Evolutionary conservation across 2,329 filamentous ascomycete species (phyloP).

Genomic region (Verticillium tricorpus): DNA sequence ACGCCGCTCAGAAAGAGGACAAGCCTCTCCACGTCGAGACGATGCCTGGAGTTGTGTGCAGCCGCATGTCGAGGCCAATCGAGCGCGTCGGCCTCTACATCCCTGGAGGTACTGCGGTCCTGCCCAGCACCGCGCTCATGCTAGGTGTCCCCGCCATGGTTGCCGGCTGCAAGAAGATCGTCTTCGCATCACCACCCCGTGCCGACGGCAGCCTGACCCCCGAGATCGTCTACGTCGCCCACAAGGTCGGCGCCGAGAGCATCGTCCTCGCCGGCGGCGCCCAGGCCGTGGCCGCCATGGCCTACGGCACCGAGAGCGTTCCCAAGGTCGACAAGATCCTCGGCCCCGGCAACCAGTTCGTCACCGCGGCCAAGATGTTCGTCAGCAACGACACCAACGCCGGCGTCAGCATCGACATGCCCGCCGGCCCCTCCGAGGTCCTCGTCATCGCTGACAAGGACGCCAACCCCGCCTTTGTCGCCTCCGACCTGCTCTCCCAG

Average conservation of each 20-base stretch:
- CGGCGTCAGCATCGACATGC: constrained; percentile 96
- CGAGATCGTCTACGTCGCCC: constrained; percentile 94
- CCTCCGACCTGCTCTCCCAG: constrained; percentile 89
- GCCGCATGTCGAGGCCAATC: constrained; percentile 86
- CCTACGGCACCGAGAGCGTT: constrained; percentile 91
- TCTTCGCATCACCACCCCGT: constrained; percentile 87
- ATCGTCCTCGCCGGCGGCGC: constrained; percentile 95
- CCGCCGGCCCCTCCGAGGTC: constrained; percentile 92
- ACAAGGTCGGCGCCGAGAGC: constrained; percentile 93
- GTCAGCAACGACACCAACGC: constrained; percentile 97
- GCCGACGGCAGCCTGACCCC: constrained; percentile 87
- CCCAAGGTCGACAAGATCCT: constrained; percentile 98
- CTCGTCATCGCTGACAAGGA: constrained; percentile 89
- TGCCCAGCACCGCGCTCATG: constrained; percentile 96
- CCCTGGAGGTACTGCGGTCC: constrained; percentile 92
- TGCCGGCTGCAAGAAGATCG: constrained; percentile 91
- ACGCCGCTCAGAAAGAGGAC: constrained; percentile 82
- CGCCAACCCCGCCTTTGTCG: constrained; percentile 90
- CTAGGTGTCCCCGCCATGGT: constrained; percentile 97
- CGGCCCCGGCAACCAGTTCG: constrained; percentile 96
- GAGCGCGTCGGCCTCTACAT: constrained; percentile 96
- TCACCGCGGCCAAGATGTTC: constrained; percentile 97
- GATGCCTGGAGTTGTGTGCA: constrained; percentile 95
- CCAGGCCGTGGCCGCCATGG: constrained; percentile 93
- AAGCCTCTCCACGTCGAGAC: constrained; percentile 85